Conservation (phyloP, 2,329 filamentous ascomycete genomes). For the Ophiostoma triangulosporum region DNA sequence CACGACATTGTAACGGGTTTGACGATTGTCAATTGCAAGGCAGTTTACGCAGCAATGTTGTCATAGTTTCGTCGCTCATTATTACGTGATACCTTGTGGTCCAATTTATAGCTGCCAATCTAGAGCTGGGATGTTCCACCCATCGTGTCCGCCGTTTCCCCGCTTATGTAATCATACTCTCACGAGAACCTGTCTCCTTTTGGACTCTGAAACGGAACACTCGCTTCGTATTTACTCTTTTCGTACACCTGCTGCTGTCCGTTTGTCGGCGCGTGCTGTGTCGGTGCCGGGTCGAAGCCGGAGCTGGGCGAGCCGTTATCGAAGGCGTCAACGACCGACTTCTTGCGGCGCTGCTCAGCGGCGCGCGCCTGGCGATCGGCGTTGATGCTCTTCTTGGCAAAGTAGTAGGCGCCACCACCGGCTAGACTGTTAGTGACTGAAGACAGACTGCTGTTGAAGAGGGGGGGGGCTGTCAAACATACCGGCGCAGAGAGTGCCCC, state of each 20-base stretch:
- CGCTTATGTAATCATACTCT: conserved; percentile 4
- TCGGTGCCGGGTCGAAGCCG: conserved; percentile 62
- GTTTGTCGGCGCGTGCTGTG: conserved; percentile 62
- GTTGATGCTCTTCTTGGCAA: conserved; percentile 90
- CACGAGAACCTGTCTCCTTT: conserved; percentile 79
- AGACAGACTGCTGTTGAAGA: background rate
- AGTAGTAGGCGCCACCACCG: conserved; percentile 85
- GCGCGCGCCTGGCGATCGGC: conserved; percentile 66
- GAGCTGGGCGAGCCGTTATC: conserved; percentile 22
- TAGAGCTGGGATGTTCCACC: background rate
- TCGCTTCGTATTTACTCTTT: conserved; percentile 84
- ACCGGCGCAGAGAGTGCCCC: conserved; percentile 80
- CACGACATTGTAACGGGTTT: too few species aligned
- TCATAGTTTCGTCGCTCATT: background rate
- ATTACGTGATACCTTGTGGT: background rate
- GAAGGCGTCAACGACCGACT: conserved; percentile 41
- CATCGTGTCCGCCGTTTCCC: background rate
- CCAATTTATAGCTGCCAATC: background rate
- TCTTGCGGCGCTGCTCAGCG: conserved; percentile 52
- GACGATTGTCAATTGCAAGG: too few species aligned
- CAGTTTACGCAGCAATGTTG: too few species aligned
- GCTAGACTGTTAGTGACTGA: conserved; percentile 33
- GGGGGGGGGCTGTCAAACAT: conserved; percentile 21
- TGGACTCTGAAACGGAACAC: conserved; percentile 57
- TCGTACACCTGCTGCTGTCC: conserved; percentile 53